A percentile compares a stretch with the other conserved stretches of the same genome.
phyloP scores from a whole-genome alignment of 768 basidiomycete genomes.

The Gyrodon lividus region DNA sequence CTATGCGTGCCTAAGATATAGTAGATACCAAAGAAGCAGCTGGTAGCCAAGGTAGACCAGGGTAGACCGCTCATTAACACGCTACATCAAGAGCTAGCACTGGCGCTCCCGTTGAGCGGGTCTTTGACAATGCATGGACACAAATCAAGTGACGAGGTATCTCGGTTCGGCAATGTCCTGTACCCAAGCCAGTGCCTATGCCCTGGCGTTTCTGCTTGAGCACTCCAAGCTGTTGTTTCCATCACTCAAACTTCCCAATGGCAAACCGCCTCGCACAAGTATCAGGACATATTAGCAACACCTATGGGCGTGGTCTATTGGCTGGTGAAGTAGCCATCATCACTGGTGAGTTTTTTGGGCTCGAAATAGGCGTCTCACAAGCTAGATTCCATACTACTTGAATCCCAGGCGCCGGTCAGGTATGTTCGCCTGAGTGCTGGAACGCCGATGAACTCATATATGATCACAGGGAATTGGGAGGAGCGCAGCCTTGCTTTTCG shows the following conservation, averaged over 20 bases:
- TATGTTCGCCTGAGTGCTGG: conserved; percentile 21
- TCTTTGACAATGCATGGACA: no score
- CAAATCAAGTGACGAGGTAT: no score
- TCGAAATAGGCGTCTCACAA: neutral
- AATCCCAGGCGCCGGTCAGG: conserved; percentile 72
- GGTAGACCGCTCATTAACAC: no score
- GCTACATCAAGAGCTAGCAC: no score
- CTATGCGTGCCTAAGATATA: no score
- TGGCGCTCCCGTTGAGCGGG: no score
- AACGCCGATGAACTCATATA: neutral
- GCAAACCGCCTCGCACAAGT: conserved; percentile 65
- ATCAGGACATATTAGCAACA: conserved; percentile 63
- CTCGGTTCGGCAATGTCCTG: neutral
- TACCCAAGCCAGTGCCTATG: neutral
- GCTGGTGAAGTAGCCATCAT: conserved; percentile 82
- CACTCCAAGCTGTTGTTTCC: no score
- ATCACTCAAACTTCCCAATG: conserved; percentile 33
- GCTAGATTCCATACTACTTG: conserved; percentile 4
- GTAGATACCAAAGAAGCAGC: no score
- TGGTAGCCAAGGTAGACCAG: no score
- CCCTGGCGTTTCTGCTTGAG: no score
- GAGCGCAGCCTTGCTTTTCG: conserved; percentile 72
- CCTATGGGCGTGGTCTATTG: conserved; percentile 54
- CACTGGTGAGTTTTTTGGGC: conserved; percentile 53
- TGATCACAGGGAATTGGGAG: conserved; percentile 69